Evolutionary conservation across 176 grass and related monocot genomes (phyloP).

Genomic region (Oryza nivara): DNA sequence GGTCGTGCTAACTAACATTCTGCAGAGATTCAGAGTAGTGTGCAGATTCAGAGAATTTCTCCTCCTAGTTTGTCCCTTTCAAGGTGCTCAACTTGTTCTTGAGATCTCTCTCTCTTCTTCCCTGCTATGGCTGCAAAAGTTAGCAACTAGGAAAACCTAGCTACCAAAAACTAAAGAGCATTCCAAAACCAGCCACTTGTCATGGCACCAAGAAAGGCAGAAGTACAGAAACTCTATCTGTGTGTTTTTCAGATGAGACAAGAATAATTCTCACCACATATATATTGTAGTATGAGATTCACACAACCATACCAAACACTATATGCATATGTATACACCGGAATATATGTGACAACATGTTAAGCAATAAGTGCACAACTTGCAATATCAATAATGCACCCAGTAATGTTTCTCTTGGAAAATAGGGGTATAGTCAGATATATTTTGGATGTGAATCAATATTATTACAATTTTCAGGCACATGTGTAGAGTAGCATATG

Average conservation of each 20-base stretch:
- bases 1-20: conserved; percentile 8
- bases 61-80: conserved; percentile 38
- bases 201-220: not conserved
- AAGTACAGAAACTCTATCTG: not conserved
- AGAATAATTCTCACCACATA: no score
- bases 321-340: no score
- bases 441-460: not conserved
- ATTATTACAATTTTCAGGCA: not conserved
- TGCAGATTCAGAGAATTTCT: conserved; percentile 30
- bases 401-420: not conserved
- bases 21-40: not conserved
- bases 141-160: not conserved
- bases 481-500: not conserved
- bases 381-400: not conserved
- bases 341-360: no score
- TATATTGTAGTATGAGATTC: no score
- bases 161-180: not conserved
- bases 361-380: not conserved
- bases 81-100: conserved; percentile 23
- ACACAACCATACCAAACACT: no score
- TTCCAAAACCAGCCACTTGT: not conserved
- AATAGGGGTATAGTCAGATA: no score
- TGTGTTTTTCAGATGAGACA: not conserved
- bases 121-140: not conserved
- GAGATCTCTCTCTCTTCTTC: not conserved